A percentile compares a stretch with the other conserved stretches of the same genome.
These are phyloP conservation scores for Penicillium tannophilum DNA, from an alignment of 495 filamentous ascomycete species.

Conservation along the genomic window DNA sequence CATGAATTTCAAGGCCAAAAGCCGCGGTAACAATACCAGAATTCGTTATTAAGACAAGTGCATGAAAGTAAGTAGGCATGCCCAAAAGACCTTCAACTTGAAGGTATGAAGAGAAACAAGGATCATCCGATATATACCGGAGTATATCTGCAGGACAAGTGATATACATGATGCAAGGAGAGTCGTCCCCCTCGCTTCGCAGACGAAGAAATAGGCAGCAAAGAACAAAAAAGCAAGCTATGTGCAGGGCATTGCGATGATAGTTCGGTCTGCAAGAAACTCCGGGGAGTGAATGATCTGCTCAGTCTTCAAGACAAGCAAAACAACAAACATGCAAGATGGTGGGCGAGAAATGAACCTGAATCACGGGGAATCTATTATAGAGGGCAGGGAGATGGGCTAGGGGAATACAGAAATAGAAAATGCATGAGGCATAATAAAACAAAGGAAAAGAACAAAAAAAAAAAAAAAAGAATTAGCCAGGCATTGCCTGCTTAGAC, in stretches of 20 bases:
- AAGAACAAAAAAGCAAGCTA: slow-evolving; percentile 29
- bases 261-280: slow-evolving; percentile 26
- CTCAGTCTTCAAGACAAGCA: slow-evolving; percentile 1
- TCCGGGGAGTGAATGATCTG: slow-evolving; percentile 19
- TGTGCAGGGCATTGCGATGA: slow-evolving; percentile 27
- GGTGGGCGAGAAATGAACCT: slow-evolving; percentile 17
- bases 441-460: slow-evolving; percentile 33
- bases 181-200: slow-evolving; percentile 26
- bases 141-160: slow-evolving; percentile 18
- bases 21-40: slow-evolving; percentile 15
- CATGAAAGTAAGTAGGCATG: slow-evolving; percentile 13
- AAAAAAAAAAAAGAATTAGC: slow-evolving; percentile 20
- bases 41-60: slow-evolving; percentile 29
- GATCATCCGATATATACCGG: slow-evolving; percentile 7
- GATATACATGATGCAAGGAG: slow-evolving; percentile 35
- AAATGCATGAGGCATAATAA: slow-evolving; percentile 29
- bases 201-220: slow-evolving; percentile 21
- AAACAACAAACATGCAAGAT: slow-evolving; percentile 30
- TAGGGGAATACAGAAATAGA: slow-evolving; percentile 19
- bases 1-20: neutral
- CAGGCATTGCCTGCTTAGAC: slow-evolving; percentile 1
- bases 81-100: slow-evolving; percentile 11
- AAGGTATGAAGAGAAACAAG: slow-evolving; percentile 11
- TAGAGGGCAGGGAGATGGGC: slow-evolving; percentile 21
- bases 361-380: slow-evolving; percentile 23